phyloP scores from a whole-genome alignment of 352 stramenopile genomes.

The Pythium utonaiense region DNA sequence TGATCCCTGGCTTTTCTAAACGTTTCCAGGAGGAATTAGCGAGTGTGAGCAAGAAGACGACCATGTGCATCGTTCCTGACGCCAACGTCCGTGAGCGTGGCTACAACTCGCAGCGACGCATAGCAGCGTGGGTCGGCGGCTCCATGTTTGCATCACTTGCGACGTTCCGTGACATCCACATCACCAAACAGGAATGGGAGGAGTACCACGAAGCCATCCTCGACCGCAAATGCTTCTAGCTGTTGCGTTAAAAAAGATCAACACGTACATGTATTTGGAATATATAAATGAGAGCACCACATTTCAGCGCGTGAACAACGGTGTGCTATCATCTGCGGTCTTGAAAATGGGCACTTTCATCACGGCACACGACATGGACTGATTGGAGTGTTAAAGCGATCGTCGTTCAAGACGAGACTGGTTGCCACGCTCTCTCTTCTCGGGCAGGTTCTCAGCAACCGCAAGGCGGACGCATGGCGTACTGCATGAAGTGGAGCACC shows the following conservation, averaged over 20 bases:
- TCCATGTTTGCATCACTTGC: conserved; percentile 87
- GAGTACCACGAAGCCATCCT: conserved; percentile 86
- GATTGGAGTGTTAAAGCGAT: background rate
- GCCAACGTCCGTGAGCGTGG: conserved; percentile 66
- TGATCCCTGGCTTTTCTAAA: conserved; percentile 77
- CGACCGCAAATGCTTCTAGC: conserved; percentile 78
- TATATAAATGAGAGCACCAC: background rate
- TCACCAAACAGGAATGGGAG: conserved; percentile 89
- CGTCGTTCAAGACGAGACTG: background rate
- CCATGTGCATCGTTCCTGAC: conserved; percentile 76
- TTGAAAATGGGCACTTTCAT: background rate
- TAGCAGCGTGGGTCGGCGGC: conserved; percentile 87
- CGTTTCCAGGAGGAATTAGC: conserved; percentile 75
- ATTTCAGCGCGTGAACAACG: conserved; percentile 2
- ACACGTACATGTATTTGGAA: background rate
- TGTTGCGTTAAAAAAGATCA: no score
- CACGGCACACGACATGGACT: conserved; percentile 9
- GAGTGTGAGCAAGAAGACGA: conserved; percentile 26
- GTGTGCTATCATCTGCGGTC: background rate
- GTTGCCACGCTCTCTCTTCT: background rate
- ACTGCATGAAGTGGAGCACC: conserved; percentile 85
- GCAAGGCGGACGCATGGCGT: conserved; percentile 80
- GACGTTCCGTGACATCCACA: conserved; percentile 86
- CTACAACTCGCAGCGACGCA: conserved; percentile 83
- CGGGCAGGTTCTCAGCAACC: conserved; percentile 48